A percentile compares a stretch with the other conserved stretches of the same genome.
Conservation (phyloP, 257 asterid species). For the Leptodermis oblonga region DNA sequence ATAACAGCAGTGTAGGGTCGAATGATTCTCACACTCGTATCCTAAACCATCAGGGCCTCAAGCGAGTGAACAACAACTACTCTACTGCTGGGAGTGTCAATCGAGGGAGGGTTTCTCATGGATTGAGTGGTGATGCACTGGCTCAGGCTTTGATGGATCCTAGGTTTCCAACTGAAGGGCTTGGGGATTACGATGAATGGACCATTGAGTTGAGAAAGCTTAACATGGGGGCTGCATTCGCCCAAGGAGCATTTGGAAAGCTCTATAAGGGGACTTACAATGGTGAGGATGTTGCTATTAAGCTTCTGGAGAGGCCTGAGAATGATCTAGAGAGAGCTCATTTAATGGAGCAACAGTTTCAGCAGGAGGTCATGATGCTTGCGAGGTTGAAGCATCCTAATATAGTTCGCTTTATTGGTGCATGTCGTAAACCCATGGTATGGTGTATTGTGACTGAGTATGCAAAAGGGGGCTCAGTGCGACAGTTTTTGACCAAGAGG, state of each 20-base stretch:
- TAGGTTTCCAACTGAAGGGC: constrained; percentile 79
- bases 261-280: constrained; percentile 87
- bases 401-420: constrained; percentile 93
- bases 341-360: constrained; percentile 96
- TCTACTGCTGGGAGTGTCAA: constrained; percentile 77
- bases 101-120: constrained; percentile 62
- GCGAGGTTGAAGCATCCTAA: constrained; percentile 83
- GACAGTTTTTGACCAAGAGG: constrained; percentile 79
- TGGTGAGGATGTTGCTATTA: constrained; percentile 92
- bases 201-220: constrained; percentile 91
- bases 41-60: constrained; percentile 82
- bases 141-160: constrained; percentile 95
- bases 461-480: constrained; percentile 96
- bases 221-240: constrained; percentile 96
- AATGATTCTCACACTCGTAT: constrained; percentile 82
- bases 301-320: constrained; percentile 92
- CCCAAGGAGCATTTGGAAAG: constrained; percentile 98
- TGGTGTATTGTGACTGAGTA: constrained; percentile 98
- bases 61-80: constrained; percentile 66
- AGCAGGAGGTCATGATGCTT: constrained; percentile 98
- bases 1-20: constrained; percentile 89
- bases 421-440: constrained; percentile 93
- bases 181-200: constrained; percentile 87
- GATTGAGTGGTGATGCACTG: constrained; percentile 74
- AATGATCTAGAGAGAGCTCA: constrained; percentile 77